These are phyloP conservation scores for Hysterangium stoloniferum DNA, from an alignment of 768 basidiomycete genomes.

Conservation along the genomic window DNA sequence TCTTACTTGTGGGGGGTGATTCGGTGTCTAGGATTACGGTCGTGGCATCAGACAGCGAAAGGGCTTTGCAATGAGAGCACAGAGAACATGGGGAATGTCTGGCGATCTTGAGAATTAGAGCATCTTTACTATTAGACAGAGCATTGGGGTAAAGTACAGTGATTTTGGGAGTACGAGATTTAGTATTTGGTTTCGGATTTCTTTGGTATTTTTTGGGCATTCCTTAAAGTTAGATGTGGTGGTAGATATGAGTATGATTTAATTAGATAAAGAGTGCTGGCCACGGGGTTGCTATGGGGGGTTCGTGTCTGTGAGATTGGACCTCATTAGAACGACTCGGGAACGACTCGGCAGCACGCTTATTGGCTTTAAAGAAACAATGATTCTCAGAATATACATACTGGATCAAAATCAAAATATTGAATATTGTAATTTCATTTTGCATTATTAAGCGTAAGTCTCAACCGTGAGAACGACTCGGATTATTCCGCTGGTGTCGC, in stretches of 20 bases:
- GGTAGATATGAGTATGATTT: too few species aligned
- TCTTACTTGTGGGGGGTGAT: too few species aligned
- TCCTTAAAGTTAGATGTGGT: too few species aligned
- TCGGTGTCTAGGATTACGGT: conserved; percentile 51
- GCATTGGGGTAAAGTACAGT: conserved; percentile 47
- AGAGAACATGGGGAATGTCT: conserved; percentile 66
- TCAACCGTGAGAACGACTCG: not conserved
- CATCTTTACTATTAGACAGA: conserved; percentile 39
- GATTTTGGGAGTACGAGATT: not conserved
- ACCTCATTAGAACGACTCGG: too few species aligned
- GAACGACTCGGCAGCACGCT: too few species aligned
- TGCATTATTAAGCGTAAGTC: not conserved
- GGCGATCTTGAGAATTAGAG: conserved; percentile 69
- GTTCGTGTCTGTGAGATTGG: too few species aligned
- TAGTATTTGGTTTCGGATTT: too few species aligned
- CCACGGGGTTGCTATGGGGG: too few species aligned
- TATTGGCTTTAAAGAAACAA: too few species aligned
- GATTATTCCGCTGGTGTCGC: too few species aligned
- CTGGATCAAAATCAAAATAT: not conserved
- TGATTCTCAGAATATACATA: not conserved
- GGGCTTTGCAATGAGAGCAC: conserved; percentile 59
- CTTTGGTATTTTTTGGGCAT: too few species aligned
- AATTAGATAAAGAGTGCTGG: too few species aligned
- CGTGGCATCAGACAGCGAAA: conserved; percentile 54
- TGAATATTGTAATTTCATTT: not conserved